A percentile compares a stretch with the other conserved stretches of the same genome.
Conservation (phyloP, 139 green algal genomes). For the Chlamydomonas schloesseri region DNA sequence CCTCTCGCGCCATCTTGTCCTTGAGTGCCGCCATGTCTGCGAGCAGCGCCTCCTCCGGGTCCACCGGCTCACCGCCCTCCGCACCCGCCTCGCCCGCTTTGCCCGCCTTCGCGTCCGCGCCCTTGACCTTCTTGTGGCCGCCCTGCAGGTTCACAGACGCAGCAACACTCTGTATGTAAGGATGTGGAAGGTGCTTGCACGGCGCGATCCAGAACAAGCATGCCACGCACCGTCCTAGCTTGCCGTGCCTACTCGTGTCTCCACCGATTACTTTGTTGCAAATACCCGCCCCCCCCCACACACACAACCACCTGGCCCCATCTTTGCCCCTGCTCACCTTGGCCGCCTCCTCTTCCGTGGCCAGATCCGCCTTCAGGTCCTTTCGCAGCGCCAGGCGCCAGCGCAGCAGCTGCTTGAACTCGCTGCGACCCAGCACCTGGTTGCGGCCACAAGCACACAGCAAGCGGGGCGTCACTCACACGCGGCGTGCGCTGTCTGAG, state of each 20-base stretch:
- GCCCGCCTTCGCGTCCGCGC: background rate
- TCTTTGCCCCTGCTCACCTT: no score
- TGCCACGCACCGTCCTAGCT: no score
- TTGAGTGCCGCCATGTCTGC: slow-evolving; percentile 93
- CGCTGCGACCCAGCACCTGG: slow-evolving; percentile 91
- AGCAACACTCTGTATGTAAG: no score
- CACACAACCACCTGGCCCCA: no score
- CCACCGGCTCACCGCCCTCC: slow-evolving; percentile 27
- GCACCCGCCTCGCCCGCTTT: slow-evolving; percentile 9
- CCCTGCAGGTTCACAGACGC: no score
- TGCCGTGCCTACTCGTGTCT: no score
- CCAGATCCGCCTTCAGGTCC: slow-evolving; percentile 58
- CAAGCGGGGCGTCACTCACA: no score
- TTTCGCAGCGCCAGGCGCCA: slow-evolving; percentile 73
- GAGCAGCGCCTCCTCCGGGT: slow-evolving; percentile 85
- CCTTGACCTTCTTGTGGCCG: slow-evolving; percentile 19
- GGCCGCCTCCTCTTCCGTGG: slow-evolving; percentile 47
- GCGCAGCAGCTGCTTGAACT: slow-evolving; percentile 98
- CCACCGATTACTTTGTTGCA: no score
- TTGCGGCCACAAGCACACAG: background rate
- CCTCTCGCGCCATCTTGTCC: slow-evolving; percentile 58
- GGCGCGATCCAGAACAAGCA: no score
- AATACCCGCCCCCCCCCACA: no score
- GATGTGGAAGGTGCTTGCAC: no score
- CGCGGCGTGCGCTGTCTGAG: no score